Conservation (phyloP, 495 filamentous ascomycete genomes). For the Neohortaea acidophila region DNA sequence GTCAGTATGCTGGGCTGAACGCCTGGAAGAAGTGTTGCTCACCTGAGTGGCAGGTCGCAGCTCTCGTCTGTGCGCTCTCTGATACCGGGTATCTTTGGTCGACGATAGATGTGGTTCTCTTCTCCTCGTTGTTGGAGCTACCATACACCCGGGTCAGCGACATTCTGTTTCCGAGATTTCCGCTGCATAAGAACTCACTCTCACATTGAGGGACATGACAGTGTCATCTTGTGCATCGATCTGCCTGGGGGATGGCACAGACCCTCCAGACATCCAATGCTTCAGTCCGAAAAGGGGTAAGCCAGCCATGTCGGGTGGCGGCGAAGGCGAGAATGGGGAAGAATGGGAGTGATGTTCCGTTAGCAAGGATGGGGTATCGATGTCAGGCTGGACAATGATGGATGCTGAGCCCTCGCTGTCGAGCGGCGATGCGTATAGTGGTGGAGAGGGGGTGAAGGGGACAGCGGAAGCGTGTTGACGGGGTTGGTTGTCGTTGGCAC, state of each 20-base stretch:
- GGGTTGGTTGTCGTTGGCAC: not conserved
- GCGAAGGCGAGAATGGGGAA: not conserved
- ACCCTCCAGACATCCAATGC: constrained; percentile 4
- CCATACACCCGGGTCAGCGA: no score
- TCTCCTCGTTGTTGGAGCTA: no score
- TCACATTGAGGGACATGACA: not conserved
- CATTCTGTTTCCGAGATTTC: not conserved
- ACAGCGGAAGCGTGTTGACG: not conserved
- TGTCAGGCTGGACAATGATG: not conserved
- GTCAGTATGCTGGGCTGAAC: not conserved
- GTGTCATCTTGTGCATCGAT: not conserved
- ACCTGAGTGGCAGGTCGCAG: constrained; percentile 2
- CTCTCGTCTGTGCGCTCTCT: constrained; percentile 1
- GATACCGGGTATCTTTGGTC: not conserved
- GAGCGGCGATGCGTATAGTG: not conserved
- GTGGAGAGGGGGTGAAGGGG: not conserved
- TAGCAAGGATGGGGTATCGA: not conserved
- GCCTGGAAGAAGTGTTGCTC: not conserved
- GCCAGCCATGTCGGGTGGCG: not conserved
- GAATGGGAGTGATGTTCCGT: constrained; percentile 1
- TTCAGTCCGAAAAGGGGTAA: constrained; percentile 1
- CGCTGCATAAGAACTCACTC: not conserved
- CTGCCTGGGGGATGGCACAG: not conserved
- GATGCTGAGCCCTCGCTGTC: not conserved
- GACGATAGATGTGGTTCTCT: not conserved